These are phyloP conservation scores for Penicillium ucsense DNA, from an alignment of 495 filamentous ascomycete species.

Conservation along the genomic window DNA sequence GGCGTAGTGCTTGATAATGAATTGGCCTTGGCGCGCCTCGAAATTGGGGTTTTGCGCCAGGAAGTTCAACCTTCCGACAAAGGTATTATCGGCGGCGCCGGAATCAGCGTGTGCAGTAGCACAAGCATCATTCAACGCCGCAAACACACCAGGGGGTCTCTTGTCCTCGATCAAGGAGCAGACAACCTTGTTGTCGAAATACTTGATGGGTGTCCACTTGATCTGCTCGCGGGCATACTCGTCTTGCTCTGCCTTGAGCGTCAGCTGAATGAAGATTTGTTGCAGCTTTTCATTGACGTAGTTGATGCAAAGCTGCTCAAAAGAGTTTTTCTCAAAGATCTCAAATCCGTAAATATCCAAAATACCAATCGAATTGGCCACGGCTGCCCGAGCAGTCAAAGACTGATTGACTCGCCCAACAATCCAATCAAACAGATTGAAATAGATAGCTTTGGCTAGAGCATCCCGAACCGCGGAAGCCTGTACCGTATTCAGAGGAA, in stretches of 20 bases:
- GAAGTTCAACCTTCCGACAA: constrained; percentile 83
- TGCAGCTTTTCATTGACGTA: constrained; percentile 99
- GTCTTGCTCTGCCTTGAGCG: constrained; percentile 93
- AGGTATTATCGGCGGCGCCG: constrained; percentile 86
- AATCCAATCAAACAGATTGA: constrained; percentile 99
- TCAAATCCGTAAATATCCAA: constrained; percentile 99
- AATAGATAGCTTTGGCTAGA: constrained; percentile 87
- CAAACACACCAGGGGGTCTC: constrained; percentile 87
- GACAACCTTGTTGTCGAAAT: constrained; percentile 99
- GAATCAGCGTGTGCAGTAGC: constrained; percentile 95
- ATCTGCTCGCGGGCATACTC: constrained; percentile 96
- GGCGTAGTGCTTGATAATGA: constrained; percentile 98
- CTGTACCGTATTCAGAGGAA: constrained; percentile 82
- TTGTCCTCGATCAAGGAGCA: constrained; percentile 94
- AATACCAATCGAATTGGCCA: constrained; percentile 86
- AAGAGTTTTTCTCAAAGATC: constrained; percentile 98
- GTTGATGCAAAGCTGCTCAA: constrained; percentile 99
- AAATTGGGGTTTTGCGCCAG: constrained; percentile 84
- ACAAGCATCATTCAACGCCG: constrained; percentile 93
- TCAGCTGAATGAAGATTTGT: constrained; percentile 99
- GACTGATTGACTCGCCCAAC: constrained; percentile 87
- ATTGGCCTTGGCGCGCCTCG: constrained; percentile 84
- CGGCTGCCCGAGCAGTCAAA: constrained; percentile 63
- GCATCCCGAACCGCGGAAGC: constrained; percentile 92
- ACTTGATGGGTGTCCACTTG: constrained; percentile 97